These are phyloP conservation scores for Karstenula rhodostoma DNA, from an alignment of 2,329 filamentous ascomycete species.

Conservation along the genomic window DNA sequence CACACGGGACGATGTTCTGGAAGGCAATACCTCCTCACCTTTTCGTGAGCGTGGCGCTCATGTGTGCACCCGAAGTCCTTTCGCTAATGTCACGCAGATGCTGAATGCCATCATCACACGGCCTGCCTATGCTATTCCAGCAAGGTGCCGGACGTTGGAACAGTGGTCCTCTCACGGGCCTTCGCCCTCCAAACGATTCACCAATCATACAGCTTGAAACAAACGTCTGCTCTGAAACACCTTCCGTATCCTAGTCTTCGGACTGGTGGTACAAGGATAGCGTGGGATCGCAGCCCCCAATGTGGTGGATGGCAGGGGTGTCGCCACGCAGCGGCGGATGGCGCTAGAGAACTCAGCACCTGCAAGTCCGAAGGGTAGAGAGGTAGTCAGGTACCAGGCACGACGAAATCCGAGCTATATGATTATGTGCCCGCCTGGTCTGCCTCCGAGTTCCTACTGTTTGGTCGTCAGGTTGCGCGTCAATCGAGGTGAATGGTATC, in stretches of 20 bases:
- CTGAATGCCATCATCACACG: constrained; percentile 7
- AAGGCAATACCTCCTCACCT: not conserved
- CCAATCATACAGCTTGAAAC: constrained; percentile 2
- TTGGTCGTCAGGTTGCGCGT: not conserved
- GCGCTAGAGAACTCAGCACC: constrained; percentile 9
- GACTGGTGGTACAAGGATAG: constrained; percentile 11
- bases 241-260: constrained; percentile 8
- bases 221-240: constrained; percentile 4
- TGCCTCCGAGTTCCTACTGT: not conserved
- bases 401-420: constrained; percentile 10
- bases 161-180: constrained; percentile 7
- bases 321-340: constrained; percentile 7
- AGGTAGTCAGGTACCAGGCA: not conserved
- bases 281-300: constrained; percentile 11
- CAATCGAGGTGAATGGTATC: constrained; percentile 5
- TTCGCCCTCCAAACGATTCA: not conserved
- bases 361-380: constrained; percentile 11
- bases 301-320: constrained; percentile 1
- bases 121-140: constrained; percentile 1
- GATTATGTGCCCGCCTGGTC: constrained; percentile 9
- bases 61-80: not conserved
- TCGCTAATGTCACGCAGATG: not conserved
- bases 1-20: not conserved
- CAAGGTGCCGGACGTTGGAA: constrained; percentile 8
- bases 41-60: not conserved